Base-by-base conservation (phyloP, 805 yeast genomes). In the Wickerhamiella bombiphila region DNA sequence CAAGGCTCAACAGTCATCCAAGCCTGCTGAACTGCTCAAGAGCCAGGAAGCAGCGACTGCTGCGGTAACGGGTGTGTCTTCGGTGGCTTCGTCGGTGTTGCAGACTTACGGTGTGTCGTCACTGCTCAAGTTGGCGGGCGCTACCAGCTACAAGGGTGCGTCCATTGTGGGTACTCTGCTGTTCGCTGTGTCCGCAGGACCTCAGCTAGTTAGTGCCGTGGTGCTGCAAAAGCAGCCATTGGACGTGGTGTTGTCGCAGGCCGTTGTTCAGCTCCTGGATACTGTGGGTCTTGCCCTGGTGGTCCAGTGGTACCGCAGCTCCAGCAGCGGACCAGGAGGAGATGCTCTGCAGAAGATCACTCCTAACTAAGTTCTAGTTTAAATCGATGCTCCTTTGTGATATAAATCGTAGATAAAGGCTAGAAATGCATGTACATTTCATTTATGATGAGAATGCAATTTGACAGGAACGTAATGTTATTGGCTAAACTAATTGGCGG, bases 81-180 rank as follows among this genome's bases (percentile, higher is more conserved):
- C 64, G 15, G 32, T 58, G 29, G 51, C 50, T 20, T 46, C 58
- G 20, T 51, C 65, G n/a, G 58, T 54, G 7, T 47, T 58, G 22
- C 65, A 60, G 54, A 49, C 66, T 8, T 62, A 63, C 45, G 65
- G 61, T n/a, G 54, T 59, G 34, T 51, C 60, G 22, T 63, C 61
- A 9, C 46, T 62, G 32, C 50, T 62, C 34, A 55, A 58, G 46
- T 50, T 59, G 31, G 55, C 65, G 30, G 62, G 61, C 38, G 54
- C 60, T 32, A 41, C 51, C 49, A 49, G 53, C 37, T 52, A 53
- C 50, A 57, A 59, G 53, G 65, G 60, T 11, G 64, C 66, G 15
- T 51, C 58, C 36, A 53, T 57, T 35, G 42, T 62, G 19, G 66
- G 66, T 14, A 42, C 56, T 11, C 48, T 62, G 22, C 49, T 62